A percentile compares a stretch with the other conserved stretches of the same genome.
Conservation (phyloP, 106 monocot genomes). For the Xerophyta viscosa region DNA sequence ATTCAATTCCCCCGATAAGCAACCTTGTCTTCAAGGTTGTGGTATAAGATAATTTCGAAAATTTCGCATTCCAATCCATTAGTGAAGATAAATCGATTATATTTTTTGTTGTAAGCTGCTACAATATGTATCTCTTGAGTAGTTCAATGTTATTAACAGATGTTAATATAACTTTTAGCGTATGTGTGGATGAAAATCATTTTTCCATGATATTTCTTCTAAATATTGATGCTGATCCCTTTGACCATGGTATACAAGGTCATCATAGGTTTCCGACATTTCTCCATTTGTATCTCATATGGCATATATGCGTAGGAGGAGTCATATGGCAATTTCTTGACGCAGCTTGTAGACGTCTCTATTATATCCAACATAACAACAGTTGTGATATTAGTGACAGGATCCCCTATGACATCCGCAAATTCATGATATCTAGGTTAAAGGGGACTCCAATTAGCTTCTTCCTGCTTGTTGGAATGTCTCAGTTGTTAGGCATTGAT, state of each 20-base stretch:
- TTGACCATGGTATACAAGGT: slow-evolving; percentile 21
- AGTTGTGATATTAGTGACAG: not conserved
- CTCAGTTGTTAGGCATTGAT: slow-evolving; percentile 20
- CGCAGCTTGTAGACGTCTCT: slow-evolving; percentile 34
- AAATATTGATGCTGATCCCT: slow-evolving; percentile 5
- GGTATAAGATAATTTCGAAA: too few species aligned
- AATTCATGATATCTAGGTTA: slow-evolving; percentile 19
- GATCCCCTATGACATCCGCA: slow-evolving; percentile 8
- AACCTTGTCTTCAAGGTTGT: too few species aligned
- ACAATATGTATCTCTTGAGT: too few species aligned
- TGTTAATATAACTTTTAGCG: too few species aligned
- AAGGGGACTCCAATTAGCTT: slow-evolving; percentile 25
- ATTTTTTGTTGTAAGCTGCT: too few species aligned
- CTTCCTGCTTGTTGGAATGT: slow-evolving; percentile 17
- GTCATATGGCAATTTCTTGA: slow-evolving; percentile 24
- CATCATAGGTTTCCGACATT: slow-evolving; percentile 5
- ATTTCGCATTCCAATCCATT: too few species aligned
- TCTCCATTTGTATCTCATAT: not conserved
- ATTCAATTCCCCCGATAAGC: too few species aligned
- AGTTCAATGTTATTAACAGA: too few species aligned
- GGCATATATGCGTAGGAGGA: slow-evolving; percentile 18
- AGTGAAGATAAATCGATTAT: too few species aligned
- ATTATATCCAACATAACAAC: slow-evolving; percentile 26
- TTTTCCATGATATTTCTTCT: too few species aligned
- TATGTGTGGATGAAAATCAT: too few species aligned